Conservation (phyloP, 441 rosid species). For the Flueggea neowawraea region DNA sequence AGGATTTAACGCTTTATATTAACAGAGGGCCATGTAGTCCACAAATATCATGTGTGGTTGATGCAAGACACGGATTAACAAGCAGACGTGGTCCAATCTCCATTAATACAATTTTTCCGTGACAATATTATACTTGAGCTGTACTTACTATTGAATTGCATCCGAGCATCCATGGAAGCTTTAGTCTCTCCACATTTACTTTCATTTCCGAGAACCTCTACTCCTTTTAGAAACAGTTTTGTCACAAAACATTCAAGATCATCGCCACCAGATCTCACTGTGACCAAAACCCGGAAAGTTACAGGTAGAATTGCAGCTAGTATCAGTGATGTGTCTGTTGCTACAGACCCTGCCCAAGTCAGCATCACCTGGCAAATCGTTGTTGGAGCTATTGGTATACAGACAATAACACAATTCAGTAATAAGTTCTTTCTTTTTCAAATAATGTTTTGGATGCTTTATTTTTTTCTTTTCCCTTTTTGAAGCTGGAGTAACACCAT, state of each 20-base stretch:
- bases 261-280: conserved; percentile 9
- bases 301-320: conserved; percentile 25
- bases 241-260: conserved; percentile 22
- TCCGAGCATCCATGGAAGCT: conserved; percentile 13
- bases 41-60: too few relatives aligned
- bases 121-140: too few relatives aligned
- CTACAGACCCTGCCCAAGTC: conserved; percentile 33
- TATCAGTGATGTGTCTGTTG: conserved; percentile 29
- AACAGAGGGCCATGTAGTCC: too few relatives aligned
- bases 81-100: too few relatives aligned
- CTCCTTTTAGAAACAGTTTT: conserved; percentile 6
- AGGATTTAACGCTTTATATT: too few relatives aligned
- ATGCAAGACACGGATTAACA: too few relatives aligned
- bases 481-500: conserved; percentile 80
- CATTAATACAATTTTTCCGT: too few relatives aligned
- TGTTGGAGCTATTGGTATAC: conserved; percentile 62
- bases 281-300: conserved; percentile 10
- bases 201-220: conserved; percentile 10
- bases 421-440: neutral
- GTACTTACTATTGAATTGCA: too few relatives aligned
- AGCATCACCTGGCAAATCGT: conserved; percentile 73
- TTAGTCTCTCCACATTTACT: conserved; percentile 1
- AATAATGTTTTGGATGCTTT: neutral
- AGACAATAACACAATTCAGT: neutral
- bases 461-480: neutral